phyloP scores from a whole-genome alignment of 768 basidiomycete genomes.

The Podaxis sp. region DNA sequence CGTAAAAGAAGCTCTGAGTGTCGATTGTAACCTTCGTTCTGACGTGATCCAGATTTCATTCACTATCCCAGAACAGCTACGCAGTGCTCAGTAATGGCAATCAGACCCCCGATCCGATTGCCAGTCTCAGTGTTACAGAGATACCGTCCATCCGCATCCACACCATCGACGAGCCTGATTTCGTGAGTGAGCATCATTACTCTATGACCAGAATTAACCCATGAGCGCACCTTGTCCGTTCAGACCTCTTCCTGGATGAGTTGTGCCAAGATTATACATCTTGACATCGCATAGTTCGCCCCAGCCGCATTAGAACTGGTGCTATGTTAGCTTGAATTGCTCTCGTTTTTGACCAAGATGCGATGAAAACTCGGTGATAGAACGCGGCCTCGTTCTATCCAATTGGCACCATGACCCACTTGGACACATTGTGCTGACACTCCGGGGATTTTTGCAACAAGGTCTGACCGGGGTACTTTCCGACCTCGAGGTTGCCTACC shows the following conservation, averaged over 20 bases:
- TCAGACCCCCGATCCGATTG: not conserved
- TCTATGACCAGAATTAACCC: not conserved
- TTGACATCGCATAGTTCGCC: not conserved
- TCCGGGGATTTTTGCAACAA: too few relatives aligned
- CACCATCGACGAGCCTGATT: not conserved
- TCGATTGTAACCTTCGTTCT: not conserved
- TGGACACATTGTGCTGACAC: not conserved
- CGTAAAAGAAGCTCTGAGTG: not conserved
- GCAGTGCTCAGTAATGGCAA: not conserved
- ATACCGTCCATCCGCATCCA: conserved; percentile 1
- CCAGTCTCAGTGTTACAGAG: not conserved
- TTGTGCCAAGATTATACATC: not conserved
- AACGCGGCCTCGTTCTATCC: not conserved
- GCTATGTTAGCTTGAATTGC: not conserved
- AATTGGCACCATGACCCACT: not conserved
- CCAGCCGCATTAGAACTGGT: not conserved
- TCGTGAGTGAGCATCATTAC: not conserved
- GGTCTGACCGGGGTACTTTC: too few relatives aligned
- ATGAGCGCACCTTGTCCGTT: not conserved
- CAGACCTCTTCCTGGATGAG: not conserved
- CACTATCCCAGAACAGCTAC: too few relatives aligned
- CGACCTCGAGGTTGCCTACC: too few relatives aligned
- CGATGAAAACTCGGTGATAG: not conserved
- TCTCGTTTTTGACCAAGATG: not conserved
- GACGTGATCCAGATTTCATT: not conserved